Evolutionary conservation across 2,329 filamentous ascomycete species (phyloP).

Genomic region (Beauveria varroae): DNA sequence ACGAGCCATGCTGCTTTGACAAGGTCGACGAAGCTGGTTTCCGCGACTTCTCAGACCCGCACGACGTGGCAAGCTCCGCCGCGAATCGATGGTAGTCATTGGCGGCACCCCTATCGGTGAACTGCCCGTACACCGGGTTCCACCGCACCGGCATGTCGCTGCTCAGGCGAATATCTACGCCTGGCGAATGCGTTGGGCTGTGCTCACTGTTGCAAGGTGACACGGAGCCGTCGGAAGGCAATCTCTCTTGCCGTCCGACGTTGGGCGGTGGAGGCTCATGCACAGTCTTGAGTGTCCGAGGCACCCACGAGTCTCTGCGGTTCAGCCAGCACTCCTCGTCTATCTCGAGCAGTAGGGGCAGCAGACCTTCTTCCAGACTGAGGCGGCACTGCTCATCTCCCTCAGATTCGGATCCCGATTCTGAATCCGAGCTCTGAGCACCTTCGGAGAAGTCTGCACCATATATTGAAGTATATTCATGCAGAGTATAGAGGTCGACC

Average conservation of each 20-base stretch:
- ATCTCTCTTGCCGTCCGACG: background rate
- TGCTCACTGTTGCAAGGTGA: background rate
- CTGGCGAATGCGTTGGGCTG: background rate
- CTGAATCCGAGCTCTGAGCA: background rate
- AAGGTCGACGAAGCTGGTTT: background rate
- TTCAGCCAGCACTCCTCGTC: background rate
- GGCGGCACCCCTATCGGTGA: conserved; percentile 24
- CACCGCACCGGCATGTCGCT: conserved; percentile 3
- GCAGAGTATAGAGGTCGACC: background rate
- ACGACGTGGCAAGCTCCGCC: conserved; percentile 21
- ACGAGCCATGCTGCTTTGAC: background rate
- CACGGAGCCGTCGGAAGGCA: background rate
- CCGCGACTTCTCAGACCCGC: background rate
- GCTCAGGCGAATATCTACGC: background rate
- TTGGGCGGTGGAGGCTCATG: background rate
- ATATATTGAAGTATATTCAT: background rate
- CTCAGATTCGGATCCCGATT: background rate
- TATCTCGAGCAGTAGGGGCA: conserved; percentile 1
- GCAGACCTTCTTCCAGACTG: background rate
- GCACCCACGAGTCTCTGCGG: conserved; percentile 2
- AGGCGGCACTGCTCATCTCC: background rate
- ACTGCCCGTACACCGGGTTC: conserved; percentile 20
- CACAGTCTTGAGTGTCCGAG: background rate
- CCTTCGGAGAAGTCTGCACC: background rate
- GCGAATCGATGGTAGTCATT: conserved; percentile 30